These are phyloP conservation scores for Cyanidiococcus yangmingshanensis DNA, from an alignment of 23 red algal species.

Conservation along the genomic window DNA sequence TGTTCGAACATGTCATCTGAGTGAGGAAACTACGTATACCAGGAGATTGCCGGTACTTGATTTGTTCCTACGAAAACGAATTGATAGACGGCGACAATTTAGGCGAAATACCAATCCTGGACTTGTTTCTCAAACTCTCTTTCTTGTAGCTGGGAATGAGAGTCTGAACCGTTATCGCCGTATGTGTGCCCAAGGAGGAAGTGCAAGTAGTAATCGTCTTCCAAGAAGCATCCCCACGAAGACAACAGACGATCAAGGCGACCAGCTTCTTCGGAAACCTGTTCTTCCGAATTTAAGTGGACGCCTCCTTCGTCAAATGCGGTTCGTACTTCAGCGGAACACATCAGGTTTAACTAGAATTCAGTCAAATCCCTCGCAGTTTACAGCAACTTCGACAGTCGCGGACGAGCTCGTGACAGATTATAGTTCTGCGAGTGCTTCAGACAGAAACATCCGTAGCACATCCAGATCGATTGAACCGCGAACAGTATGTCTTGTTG, in stretches of 20 bases:
- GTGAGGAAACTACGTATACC: neutral
- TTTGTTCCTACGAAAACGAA: neutral
- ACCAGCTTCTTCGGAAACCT: neutral
- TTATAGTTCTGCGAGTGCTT: neutral
- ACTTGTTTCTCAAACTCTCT: neutral
- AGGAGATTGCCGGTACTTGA: neutral
- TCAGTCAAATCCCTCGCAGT: neutral
- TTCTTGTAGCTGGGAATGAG: conserved; percentile 4
- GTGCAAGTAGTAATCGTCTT: neutral
- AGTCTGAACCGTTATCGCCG: neutral
- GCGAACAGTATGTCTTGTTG: neutral
- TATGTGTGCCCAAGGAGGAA: neutral
- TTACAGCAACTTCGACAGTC: neutral
- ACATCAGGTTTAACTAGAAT: neutral
- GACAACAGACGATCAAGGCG: neutral
- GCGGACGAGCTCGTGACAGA: neutral
- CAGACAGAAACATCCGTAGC: neutral
- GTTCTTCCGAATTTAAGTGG: neutral
- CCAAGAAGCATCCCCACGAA: neutral
- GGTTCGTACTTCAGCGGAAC: neutral
- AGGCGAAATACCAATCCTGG: neutral
- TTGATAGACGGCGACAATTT: neutral
- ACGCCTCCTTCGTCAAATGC: neutral
- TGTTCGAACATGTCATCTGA: neutral
- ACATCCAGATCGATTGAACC: neutral